These are phyloP conservation scores for Excoecaria cochinchinensis DNA, from an alignment of 345 rosid genomes.

Conservation along the genomic window DNA sequence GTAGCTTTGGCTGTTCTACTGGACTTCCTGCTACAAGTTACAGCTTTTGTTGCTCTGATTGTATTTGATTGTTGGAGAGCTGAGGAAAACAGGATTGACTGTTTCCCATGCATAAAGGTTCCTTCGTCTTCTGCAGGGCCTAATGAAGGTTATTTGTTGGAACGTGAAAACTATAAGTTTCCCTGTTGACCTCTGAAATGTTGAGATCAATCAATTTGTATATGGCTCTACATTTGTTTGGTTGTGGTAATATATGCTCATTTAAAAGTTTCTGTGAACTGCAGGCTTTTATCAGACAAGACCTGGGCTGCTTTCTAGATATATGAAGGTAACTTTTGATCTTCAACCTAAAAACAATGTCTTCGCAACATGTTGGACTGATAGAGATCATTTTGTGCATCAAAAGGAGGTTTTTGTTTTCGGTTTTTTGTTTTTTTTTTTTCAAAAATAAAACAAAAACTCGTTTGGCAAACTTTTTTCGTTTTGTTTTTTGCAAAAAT, in stretches of 20 bases:
- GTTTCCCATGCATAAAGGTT: constrained; percentile 81
- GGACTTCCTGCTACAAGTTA: constrained; percentile 93
- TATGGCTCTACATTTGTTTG: constrained; percentile 6
- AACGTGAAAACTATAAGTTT: not conserved
- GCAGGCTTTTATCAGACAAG: constrained; percentile 31
- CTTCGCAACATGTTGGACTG: not conserved
- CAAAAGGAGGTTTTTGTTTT: too few species aligned
- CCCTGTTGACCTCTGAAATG: not conserved
- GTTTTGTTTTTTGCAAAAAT: too few species aligned
- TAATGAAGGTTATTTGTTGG: constrained; percentile 55
- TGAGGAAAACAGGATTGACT: constrained; percentile 74
- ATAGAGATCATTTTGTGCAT: not conserved
- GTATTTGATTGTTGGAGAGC: constrained; percentile 77
- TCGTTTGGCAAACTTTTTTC: too few species aligned
- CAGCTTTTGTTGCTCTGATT: constrained; percentile 93
- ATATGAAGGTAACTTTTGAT: constrained; percentile 72
- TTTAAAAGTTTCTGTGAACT: constrained; percentile 15
- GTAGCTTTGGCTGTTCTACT: constrained; percentile 91
- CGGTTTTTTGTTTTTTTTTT: too few species aligned
- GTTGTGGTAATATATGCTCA: constrained; percentile 2
- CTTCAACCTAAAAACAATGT: not conserved
- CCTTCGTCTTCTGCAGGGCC: constrained; percentile 46
- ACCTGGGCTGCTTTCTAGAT: constrained; percentile 63
- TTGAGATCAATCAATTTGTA: not conserved
- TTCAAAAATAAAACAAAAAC: too few species aligned